Evolutionary conservation across 345 rosid species (phyloP), one percentile per base, ranked within the genome.

Genomic region (Eucalyptus camaldulensis): DNA sequence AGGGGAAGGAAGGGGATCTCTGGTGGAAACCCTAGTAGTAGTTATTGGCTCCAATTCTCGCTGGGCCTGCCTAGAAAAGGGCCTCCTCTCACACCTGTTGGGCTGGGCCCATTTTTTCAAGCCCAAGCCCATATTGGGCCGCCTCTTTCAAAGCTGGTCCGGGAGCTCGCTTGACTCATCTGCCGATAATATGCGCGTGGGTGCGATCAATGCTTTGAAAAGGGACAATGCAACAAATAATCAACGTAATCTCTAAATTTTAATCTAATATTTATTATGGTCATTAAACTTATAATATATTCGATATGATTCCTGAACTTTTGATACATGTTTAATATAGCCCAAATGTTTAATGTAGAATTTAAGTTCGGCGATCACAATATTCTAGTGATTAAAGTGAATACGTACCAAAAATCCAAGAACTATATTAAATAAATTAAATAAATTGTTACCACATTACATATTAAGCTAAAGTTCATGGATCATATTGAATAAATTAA

Each of bases 381-480:
- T 53, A 53, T 53, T 53, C 58, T 53, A 53, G 24, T 8, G 25
- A 53, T 19, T 53, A 53, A 53, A 53, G 58, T 53, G 10, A 8
- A 19, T 53, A 53, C 4, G 0, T 53, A 19, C 25, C 24, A 19
- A 53, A 53, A 53, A 53, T 53, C 5, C 2, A 53, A 53, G 1
- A 53, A 19, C 24, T 1, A 19, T 0, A 53, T 53, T 3, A 2
- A 53, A 53, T 1, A 53, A 53, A 53, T 8, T 19, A 53, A 40
- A 40, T 40, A 40, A 40, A 40, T 40, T 40, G 43, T 40, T 40
- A 40, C 24, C 1, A 3, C 4, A 53, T 53, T 19, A 0, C 2
- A 53, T 53, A 53, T 8, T 19, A 0, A 0, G 4, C 9, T 53
- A 53, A 53, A 53, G 1, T 53, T 19, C 10, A 53, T 53, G 24